Percentiles rank a stretch among this genome's conserved stretches.
phyloP scores from a whole-genome alignment of 352 stramenopile species.

The Blastocystis sp. region DNA sequence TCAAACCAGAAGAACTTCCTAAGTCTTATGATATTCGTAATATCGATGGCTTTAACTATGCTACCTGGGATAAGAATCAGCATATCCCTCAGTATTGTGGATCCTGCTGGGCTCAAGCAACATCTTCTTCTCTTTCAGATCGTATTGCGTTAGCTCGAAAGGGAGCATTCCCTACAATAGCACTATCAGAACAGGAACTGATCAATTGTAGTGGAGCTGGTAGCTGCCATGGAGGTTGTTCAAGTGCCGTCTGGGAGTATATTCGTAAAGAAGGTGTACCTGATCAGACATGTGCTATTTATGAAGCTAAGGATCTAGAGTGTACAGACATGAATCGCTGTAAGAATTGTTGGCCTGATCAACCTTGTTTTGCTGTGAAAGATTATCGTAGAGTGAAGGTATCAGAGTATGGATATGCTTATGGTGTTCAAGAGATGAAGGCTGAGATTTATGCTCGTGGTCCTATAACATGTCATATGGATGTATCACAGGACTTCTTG shows the following conservation, averaged over 20 bases:
- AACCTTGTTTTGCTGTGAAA: slow-evolving; percentile 74
- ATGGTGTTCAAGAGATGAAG: slow-evolving; percentile 78
- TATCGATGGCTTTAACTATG: slow-evolving; percentile 82
- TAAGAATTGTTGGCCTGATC: slow-evolving; percentile 62
- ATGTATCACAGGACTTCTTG: slow-evolving; percentile 73
- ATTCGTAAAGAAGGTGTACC: slow-evolving; percentile 82
- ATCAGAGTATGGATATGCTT: slow-evolving; percentile 78
- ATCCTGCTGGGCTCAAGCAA: slow-evolving; percentile 77
- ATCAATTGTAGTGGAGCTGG: slow-evolving; percentile 77
- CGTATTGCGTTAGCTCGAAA: slow-evolving; percentile 66
- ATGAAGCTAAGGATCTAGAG: slow-evolving; percentile 78
- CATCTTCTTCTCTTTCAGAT: slow-evolving; percentile 46
- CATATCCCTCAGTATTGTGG: slow-evolving; percentile 87
- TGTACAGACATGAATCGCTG: slow-evolving; percentile 76
- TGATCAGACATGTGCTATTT: slow-evolving; percentile 86
- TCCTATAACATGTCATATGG: slow-evolving; percentile 78
- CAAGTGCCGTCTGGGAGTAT: slow-evolving; percentile 77
- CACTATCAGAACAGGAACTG: slow-evolving; percentile 75
- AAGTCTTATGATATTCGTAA: slow-evolving; percentile 78
- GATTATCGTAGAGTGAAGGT: slow-evolving; percentile 80
- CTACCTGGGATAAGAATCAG: slow-evolving; percentile 95
- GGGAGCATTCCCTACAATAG: slow-evolving; percentile 69
- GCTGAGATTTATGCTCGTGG: slow-evolving; percentile 81
- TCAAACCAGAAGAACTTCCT: slow-evolving; percentile 76
- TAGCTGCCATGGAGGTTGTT: slow-evolving; percentile 82